These are phyloP conservation scores for Magnolia officinalis DNA, from an alignment of 164 flowering plant genomes.

Conservation along the genomic window DNA sequence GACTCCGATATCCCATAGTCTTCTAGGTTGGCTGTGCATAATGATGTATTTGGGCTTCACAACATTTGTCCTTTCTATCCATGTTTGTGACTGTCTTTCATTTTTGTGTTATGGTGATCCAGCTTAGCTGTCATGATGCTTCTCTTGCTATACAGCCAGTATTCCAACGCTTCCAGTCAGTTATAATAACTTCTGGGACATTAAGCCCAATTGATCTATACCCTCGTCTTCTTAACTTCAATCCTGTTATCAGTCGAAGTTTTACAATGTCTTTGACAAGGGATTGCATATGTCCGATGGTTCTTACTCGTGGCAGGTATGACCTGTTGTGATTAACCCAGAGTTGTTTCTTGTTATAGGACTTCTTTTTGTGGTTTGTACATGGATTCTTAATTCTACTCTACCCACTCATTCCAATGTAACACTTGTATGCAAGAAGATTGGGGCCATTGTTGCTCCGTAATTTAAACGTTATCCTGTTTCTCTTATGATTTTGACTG, in stretches of 20 bases:
- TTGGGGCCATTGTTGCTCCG: neutral
- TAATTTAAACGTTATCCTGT: neutral
- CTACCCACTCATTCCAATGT: neutral
- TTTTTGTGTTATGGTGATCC: slow-evolving; percentile 21
- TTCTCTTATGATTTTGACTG: neutral
- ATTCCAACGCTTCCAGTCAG: slow-evolving; percentile 93
- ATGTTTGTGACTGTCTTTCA: neutral
- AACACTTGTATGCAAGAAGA: neutral
- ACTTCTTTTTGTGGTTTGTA: neutral
- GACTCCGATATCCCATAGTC: neutral
- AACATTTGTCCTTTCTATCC: neutral
- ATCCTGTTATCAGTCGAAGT: slow-evolving; percentile 96
- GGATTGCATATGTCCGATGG: slow-evolving; percentile 99
- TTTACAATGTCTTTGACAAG: slow-evolving; percentile 95
- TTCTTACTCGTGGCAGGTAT: slow-evolving; percentile 98
- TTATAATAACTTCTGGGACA: slow-evolving; percentile 97
- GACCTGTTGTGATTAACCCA: neutral
- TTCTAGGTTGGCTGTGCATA: neutral
- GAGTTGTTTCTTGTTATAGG: neutral
- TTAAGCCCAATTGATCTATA: slow-evolving; percentile 96
- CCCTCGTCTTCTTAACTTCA: slow-evolving; percentile 92
- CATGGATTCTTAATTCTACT: neutral
- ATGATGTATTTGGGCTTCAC: neutral
- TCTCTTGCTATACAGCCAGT: slow-evolving; percentile 98
- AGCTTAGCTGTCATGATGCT: slow-evolving; percentile 99